Base-by-base conservation (phyloP, 768 basidiomycete species). In the Kwoniella dejecticola region DNA sequence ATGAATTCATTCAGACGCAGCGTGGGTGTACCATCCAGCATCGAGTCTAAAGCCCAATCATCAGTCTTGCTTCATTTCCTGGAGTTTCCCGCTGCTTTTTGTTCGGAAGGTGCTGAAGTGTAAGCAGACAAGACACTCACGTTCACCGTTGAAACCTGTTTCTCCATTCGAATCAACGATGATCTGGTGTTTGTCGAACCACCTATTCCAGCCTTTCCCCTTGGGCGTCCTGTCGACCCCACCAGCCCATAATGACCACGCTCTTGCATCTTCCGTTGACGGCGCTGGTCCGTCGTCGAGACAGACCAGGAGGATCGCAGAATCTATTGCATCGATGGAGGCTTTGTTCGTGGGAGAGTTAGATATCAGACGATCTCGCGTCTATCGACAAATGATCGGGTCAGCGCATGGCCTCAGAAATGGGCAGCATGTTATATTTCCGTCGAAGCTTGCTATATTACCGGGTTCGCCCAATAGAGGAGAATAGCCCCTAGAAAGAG, bases 61-160 rank as follows among this genome's bases (percentile, higher is more conserved):
- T 11, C 11, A 21, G 7, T n/a, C 10, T 29, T 30, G 19, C 10
- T n/a, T n/a, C n/a, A n/a, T n/a, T n/a, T n/a, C n/a, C n/a, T n/a
- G n/a, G n/a, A n/a, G n/a, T 15, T 7, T 26, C 53, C 24, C 19
- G 10, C 29, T 55, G 17, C n/a, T n/a, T n/a, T n/a, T n/a, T n/a
- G 8, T 44, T 4, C 15, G 11, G 24, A n/a, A 44, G 42, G 4
- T 7, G 11, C 23, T 11, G 29, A 49, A 21, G 27, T n/a, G 8
- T 7, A 12, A 8, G 27, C 24, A 31, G n/a, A 23, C 11, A 19
- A 36, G 15, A 2, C 4, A 57, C 64, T 57, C 33, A 73, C 83
- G 94, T 77, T 97, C 94, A 46, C 94, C 94, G 85, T 95, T 89
- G 84, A 98, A 99, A 0, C 90, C 95, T 23, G 91, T 92, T 36